Evolutionary conservation across 306 rosid species (phyloP).

Genomic region (Cyclanthera cordifolia): DNA sequence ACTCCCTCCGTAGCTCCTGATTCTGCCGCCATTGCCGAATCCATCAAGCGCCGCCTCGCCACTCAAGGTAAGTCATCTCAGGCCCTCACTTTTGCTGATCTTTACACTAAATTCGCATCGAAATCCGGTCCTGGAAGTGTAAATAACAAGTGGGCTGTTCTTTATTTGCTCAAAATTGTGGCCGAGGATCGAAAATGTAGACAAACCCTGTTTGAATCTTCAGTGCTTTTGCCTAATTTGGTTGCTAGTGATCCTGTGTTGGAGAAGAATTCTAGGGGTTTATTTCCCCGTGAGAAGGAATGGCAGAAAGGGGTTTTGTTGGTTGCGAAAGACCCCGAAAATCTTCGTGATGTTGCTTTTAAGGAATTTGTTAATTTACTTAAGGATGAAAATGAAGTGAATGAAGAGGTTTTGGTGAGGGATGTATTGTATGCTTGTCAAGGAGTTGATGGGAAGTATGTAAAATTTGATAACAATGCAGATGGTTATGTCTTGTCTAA

Average conservation of each 20-base stretch:
- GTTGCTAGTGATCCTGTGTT: slow-evolving; percentile 19
- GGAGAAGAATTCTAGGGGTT: slow-evolving; percentile 29
- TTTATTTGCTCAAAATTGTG: slow-evolving; percentile 59
- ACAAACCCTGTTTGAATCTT: slow-evolving; percentile 31
- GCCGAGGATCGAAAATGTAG: slow-evolving; percentile 49
- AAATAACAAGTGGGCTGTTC: slow-evolving; percentile 80
- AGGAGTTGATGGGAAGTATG: slow-evolving; percentile 78
- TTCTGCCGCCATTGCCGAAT: slow-evolving; percentile 78
- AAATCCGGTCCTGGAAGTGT: slow-evolving; percentile 59
- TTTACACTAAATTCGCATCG: slow-evolving; percentile 59
- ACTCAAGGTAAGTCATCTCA: slow-evolving; percentile 73
- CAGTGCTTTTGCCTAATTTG: slow-evolving; percentile 53
- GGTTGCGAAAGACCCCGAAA: slow-evolving; percentile 56
- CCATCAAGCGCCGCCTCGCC: slow-evolving; percentile 84
- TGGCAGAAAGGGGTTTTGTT: slow-evolving; percentile 62
- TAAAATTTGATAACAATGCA: slow-evolving; percentile 36
- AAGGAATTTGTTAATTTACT: slow-evolving; percentile 52
- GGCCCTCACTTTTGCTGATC: slow-evolving; percentile 84
- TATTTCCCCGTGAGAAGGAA: slow-evolving; percentile 26
- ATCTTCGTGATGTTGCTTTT: slow-evolving; percentile 62
- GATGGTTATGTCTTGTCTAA: slow-evolving; percentile 43
- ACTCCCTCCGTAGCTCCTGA: slow-evolving; percentile 75
- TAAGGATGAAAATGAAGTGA: slow-evolving; percentile 65
- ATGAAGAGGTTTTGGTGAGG: slow-evolving; percentile 68
- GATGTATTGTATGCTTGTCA: slow-evolving; percentile 90